Evolutionary conservation across 1,284 basidiomycete genomes (phyloP).

Genomic region (Trichosporon sp.): DNA sequence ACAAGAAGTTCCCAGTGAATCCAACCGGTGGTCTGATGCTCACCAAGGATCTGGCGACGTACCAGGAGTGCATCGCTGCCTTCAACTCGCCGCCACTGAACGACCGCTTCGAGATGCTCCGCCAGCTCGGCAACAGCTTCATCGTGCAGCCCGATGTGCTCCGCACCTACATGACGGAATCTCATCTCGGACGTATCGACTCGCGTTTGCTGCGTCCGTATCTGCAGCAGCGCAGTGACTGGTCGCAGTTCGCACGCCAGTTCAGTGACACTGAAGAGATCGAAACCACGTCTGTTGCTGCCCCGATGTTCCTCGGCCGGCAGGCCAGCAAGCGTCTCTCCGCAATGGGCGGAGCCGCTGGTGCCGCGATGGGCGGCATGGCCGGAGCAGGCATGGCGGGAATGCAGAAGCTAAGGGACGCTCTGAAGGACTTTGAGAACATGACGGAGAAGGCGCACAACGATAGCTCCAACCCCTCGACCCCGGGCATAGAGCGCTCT

Average conservation of each 20-base stretch:
- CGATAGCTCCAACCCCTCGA: not conserved
- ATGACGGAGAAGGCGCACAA: constrained; percentile 10
- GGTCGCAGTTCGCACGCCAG: constrained; percentile 38
- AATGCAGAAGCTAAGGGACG: constrained; percentile 43
- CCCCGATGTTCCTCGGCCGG: constrained; percentile 13
- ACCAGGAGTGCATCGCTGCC: constrained; percentile 81
- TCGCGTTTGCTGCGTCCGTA: constrained; percentile 82
- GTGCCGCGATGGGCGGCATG: constrained; percentile 39
- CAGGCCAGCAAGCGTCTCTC: constrained; percentile 21
- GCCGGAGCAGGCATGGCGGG: constrained; percentile 23
- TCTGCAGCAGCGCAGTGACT: constrained; percentile 84
- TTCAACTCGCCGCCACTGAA: constrained; percentile 78
- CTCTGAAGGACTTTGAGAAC: constrained; percentile 47
- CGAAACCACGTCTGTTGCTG: constrained; percentile 11
- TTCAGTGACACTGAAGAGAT: constrained; percentile 11
- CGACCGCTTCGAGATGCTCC: constrained; percentile 97
- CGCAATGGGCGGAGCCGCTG: constrained; percentile 43
- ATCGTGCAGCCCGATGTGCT: constrained; percentile 88
- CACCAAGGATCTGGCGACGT: constrained; percentile 93
- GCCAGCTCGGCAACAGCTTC: constrained; percentile 95
- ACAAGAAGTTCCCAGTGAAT: constrained; percentile 93
- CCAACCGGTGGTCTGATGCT: constrained; percentile 97
- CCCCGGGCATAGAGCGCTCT: not conserved
- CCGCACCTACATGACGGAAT: constrained; percentile 86
- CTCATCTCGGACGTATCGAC: constrained; percentile 87